phyloP scores from a whole-genome alignment of 1,284 basidiomycete species.

The Cryptococcus sp. region DNA sequence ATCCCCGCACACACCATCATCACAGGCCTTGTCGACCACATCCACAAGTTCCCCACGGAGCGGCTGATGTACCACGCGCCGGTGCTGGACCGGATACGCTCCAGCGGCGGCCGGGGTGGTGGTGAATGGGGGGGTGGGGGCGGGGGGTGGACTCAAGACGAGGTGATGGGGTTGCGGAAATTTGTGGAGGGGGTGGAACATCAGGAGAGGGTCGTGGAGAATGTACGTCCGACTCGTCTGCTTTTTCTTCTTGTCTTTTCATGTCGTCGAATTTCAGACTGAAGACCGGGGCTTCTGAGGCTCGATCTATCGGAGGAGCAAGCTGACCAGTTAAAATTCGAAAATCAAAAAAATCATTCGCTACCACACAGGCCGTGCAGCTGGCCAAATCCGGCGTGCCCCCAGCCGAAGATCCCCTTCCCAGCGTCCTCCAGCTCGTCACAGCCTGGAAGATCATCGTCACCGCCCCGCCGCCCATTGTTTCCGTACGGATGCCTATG shows the following conservation, averaged over 20 bases:
- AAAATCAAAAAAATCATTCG: neutral
- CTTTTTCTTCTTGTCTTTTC: neutral
- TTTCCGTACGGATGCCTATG: conserved; percentile 52
- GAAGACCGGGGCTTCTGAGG: neutral
- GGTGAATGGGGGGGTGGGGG: neutral
- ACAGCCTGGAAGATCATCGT: conserved; percentile 67
- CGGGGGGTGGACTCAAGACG: conserved; percentile 24
- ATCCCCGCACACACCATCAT: conserved; percentile 5
- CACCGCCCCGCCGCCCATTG: conserved; percentile 58
- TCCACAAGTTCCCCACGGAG: conserved; percentile 9
- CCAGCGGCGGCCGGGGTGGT: no score
- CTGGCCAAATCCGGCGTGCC: conserved; percentile 9
- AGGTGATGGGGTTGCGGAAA: conserved; percentile 26
- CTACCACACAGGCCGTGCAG: neutral
- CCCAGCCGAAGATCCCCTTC: conserved; percentile 35
- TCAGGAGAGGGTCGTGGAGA: conserved; percentile 14
- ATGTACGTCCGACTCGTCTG: conserved; percentile 12
- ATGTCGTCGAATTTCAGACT: neutral
- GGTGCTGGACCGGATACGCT: conserved; percentile 15
- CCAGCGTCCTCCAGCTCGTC: conserved; percentile 38
- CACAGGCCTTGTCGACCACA: conserved; percentile 3
- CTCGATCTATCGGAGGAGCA: no score
- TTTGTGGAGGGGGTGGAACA: conserved; percentile 24
- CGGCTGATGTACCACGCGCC: conserved; percentile 17
- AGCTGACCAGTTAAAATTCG: neutral